Percentiles rank a stretch among this genome's conserved stretches.
phyloP scores from a whole-genome alignment of 2,329 filamentous ascomycete species.

The Aspergillus calidoustus region DNA sequence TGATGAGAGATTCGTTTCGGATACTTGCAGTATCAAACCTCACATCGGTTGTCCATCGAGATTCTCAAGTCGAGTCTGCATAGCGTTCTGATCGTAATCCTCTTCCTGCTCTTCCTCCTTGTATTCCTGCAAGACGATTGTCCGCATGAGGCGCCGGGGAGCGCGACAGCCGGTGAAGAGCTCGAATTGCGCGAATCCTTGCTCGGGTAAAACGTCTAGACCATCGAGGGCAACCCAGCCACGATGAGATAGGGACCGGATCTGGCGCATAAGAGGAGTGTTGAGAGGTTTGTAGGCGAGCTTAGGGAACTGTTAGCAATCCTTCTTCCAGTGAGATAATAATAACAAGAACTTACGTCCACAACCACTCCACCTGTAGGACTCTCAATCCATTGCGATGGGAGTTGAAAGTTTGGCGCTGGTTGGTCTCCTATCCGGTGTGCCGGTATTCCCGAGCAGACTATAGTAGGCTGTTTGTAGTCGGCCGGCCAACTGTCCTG shows the following conservation, averaged over 20 bases:
- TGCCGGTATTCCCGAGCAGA: conserved; percentile 44
- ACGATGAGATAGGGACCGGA: conserved; percentile 40
- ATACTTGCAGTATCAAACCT: conserved; percentile 24
- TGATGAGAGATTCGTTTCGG: neutral
- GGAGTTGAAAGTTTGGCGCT: conserved; percentile 41
- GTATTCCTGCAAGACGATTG: conserved; percentile 41
- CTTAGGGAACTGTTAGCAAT: conserved; percentile 23
- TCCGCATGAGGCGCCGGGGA: conserved; percentile 43
- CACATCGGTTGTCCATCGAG: conserved; percentile 39
- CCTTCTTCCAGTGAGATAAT: neutral
- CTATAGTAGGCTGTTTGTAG: conserved; percentile 43
- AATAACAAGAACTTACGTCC: conserved; percentile 36
- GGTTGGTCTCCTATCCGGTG: conserved; percentile 43
- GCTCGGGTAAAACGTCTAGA: conserved; percentile 45
- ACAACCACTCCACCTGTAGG: conserved; percentile 46
- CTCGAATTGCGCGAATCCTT: conserved; percentile 48
- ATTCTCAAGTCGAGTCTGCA: conserved; percentile 36
- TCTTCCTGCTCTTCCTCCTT: conserved; percentile 35
- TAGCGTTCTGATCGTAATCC: conserved; percentile 35
- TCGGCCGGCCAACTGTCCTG: conserved; percentile 38
- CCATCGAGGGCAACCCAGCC: conserved; percentile 47
- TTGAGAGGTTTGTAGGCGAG: conserved; percentile 47
- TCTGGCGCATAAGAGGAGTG: conserved; percentile 43
- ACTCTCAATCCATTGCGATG: conserved; percentile 44
- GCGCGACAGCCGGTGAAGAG: conserved; percentile 46